Evolutionary conservation across 331 rosid genomes (phyloP).

Genomic region (Malus hybrid): DNA sequence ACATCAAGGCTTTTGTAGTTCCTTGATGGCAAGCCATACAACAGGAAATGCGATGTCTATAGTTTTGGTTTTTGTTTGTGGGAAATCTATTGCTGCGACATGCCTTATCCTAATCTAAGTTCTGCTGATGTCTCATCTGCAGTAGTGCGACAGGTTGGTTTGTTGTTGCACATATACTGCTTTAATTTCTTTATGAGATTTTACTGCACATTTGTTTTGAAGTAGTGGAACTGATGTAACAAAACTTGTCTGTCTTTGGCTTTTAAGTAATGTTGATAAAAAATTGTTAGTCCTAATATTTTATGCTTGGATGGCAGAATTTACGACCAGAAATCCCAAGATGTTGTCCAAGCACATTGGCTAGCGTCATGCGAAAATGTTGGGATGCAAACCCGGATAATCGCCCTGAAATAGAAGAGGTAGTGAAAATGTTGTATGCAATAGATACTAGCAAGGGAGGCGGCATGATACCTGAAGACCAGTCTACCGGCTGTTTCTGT

Average conservation of each 20-base stretch:
- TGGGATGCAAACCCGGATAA: slow-evolving; percentile 49
- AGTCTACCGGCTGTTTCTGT: slow-evolving; percentile 30
- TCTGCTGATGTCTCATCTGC: slow-evolving; percentile 40
- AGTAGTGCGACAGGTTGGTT: slow-evolving; percentile 40
- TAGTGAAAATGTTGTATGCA: slow-evolving; percentile 43
- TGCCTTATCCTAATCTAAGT: slow-evolving; percentile 49
- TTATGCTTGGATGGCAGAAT: slow-evolving; percentile 20
- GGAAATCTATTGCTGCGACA: slow-evolving; percentile 57
- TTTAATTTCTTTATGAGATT: not conserved
- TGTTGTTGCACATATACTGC: not conserved
- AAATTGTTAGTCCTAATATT: not conserved
- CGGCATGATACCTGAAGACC: slow-evolving; percentile 50
- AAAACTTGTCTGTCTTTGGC: not conserved
- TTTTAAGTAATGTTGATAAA: not conserved
- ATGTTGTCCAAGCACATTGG: slow-evolving; percentile 43
- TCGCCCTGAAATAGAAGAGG: slow-evolving; percentile 59
- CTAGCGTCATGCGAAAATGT: slow-evolving; percentile 45
- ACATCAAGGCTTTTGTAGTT: slow-evolving; percentile 30
- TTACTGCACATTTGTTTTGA: too few species aligned
- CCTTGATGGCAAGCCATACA: slow-evolving; percentile 55
- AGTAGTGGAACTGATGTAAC: not conserved
- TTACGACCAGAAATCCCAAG: slow-evolving; percentile 50
- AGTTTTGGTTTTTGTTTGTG: slow-evolving; percentile 59
- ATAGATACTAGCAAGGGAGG: slow-evolving; percentile 55
- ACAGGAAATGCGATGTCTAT: slow-evolving; percentile 51